These are phyloP conservation scores for Byssoonygena ceratinophila DNA, from an alignment of 2,329 filamentous ascomycete species.

Conservation along the genomic window DNA sequence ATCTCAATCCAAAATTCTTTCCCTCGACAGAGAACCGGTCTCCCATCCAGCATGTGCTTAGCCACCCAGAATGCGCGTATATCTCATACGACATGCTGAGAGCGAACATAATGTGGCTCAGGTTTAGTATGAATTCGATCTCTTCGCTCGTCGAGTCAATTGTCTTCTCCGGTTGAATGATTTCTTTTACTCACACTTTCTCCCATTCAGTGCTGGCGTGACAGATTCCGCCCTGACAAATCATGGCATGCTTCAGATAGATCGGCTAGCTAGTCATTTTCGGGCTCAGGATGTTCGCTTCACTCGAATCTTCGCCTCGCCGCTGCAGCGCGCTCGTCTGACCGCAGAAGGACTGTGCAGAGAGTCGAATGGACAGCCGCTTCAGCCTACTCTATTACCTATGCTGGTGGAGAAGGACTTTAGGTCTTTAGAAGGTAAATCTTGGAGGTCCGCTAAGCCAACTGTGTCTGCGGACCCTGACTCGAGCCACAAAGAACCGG, in stretches of 20 bases:
- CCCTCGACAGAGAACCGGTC: background rate
- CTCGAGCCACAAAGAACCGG: slow-evolving; percentile 47
- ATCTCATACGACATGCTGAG: slow-evolving; percentile 77
- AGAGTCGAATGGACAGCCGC: slow-evolving; percentile 4
- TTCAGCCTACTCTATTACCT: slow-evolving; percentile 14
- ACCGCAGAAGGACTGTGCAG: slow-evolving; percentile 24
- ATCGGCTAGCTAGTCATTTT: slow-evolving; percentile 57
- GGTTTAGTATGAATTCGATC: slow-evolving; percentile 23
- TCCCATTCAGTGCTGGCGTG: slow-evolving; percentile 54
- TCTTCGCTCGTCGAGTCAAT: background rate
- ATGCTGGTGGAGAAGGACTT: slow-evolving; percentile 34
- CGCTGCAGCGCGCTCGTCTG: slow-evolving; percentile 60
- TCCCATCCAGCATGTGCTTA: background rate
- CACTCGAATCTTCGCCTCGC: slow-evolving; percentile 62
- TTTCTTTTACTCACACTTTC: slow-evolving; percentile 1
- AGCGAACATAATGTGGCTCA: slow-evolving; percentile 75
- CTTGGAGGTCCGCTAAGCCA: background rate
- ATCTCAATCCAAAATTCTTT: background rate
- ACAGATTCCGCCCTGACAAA: slow-evolving; percentile 69
- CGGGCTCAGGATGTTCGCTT: slow-evolving; percentile 55
- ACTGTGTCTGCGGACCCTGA: slow-evolving; percentile 23
- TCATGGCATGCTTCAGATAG: slow-evolving; percentile 71
- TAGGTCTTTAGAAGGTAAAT: slow-evolving; percentile 31
- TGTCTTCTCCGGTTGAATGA: background rate
- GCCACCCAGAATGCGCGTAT: slow-evolving; percentile 46